Conservation (phyloP, 345 rosid genomes). For the Noccaea caerulescens region DNA sequence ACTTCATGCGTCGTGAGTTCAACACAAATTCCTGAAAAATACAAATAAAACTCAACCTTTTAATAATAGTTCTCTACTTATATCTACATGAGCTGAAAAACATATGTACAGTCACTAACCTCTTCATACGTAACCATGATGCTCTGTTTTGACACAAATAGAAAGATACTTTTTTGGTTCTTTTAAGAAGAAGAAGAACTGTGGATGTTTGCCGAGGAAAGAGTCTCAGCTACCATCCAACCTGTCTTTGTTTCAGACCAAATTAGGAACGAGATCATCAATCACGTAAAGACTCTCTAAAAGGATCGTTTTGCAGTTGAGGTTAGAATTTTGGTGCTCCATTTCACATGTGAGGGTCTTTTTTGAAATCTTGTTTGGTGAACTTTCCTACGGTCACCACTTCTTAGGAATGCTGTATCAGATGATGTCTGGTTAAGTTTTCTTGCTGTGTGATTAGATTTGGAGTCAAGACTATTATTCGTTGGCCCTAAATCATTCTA, state of each 20-base stretch:
- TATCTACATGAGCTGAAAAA: slow-evolving; percentile 15
- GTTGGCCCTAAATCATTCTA: no score
- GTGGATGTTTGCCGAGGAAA: slow-evolving; percentile 76
- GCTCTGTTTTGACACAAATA: slow-evolving; percentile 14
- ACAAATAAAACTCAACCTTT: not conserved
- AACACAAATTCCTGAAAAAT: slow-evolving; percentile 49
- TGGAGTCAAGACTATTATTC: slow-evolving; percentile 42
- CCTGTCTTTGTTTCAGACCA: slow-evolving; percentile 65
- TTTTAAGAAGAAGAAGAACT: slow-evolving; percentile 45
- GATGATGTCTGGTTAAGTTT: slow-evolving; percentile 6
- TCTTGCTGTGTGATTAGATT: slow-evolving; percentile 5
- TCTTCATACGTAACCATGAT: slow-evolving; percentile 39
- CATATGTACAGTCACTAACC: slow-evolving; percentile 27
- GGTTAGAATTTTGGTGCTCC: slow-evolving; percentile 53
- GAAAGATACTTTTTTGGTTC: not conserved
- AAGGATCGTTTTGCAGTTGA: slow-evolving; percentile 58
- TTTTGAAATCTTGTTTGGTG: not conserved
- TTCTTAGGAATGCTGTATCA: not conserved
- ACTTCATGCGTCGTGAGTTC: slow-evolving; percentile 68
- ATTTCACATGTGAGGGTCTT: not conserved
- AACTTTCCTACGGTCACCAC: not conserved
- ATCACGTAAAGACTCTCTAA: slow-evolving; percentile 56
- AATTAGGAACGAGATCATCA: slow-evolving; percentile 58
- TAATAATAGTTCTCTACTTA: not conserved
- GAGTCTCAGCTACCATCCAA: slow-evolving; percentile 61